Conservation (phyloP, 352 stramenopile genomes). For the Phytophthora cryptogea region DNA sequence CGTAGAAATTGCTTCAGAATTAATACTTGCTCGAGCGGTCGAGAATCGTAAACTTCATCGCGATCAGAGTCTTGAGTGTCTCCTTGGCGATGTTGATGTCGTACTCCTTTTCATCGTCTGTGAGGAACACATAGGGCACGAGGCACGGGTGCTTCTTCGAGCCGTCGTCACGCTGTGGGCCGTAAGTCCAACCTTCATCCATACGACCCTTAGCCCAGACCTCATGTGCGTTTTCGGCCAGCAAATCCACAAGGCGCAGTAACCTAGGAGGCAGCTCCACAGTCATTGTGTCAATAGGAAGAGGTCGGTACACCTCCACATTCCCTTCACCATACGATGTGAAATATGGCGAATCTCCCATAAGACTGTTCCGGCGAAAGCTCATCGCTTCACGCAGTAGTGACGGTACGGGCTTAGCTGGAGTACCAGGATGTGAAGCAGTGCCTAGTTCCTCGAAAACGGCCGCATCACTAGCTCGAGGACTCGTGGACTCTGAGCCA, state of each 20-base stretch:
- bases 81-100: conserved; percentile 89
- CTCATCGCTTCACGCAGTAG: conserved; percentile 75
- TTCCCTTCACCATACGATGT: conserved; percentile 66
- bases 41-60: conserved; percentile 86
- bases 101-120: conserved; percentile 89
- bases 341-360: conserved; percentile 80
- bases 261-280: conserved; percentile 69
- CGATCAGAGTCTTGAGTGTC: conserved; percentile 87
- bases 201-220: conserved; percentile 88
- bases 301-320: conserved; percentile 68
- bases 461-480: conserved; percentile 29
- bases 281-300: conserved; percentile 78
- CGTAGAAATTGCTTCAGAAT: conserved; percentile 11
- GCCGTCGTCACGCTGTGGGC: conserved; percentile 73
- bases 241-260: conserved; percentile 74
- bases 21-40: conserved; percentile 70
- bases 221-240: conserved; percentile 88
- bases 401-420: conserved; percentile 53
- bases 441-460: conserved; percentile 37
- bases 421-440: conserved; percentile 32
- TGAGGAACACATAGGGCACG: conserved; percentile 90
- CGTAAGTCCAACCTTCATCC: conserved; percentile 89
- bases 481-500: conserved; percentile 30
- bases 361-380: conserved; percentile 77
- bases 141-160: conserved; percentile 86